Evolutionary conservation across 2,329 filamentous ascomycete species (phyloP), one percentile per base, ranked within the genome.

Genomic region (Diaporthe australafricana): DNA sequence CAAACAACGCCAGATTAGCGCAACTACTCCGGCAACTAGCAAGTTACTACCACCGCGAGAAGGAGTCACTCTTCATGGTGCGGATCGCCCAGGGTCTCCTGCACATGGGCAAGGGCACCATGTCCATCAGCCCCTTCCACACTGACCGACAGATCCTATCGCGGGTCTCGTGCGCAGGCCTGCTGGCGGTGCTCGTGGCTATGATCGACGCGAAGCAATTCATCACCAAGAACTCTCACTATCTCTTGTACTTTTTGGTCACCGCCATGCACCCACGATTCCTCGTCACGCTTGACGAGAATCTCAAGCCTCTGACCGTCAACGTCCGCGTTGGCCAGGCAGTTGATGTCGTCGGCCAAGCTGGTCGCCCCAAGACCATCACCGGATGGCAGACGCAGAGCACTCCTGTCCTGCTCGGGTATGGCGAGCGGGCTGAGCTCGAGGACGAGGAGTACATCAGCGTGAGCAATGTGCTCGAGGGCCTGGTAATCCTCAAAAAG

Each of bases 341-440:
- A 20, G 97, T 99, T 25, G 96, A 99, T 81, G 95, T 99, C 52
- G 96, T 99, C 50, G 97, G 96, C 66, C 96, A 98, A 83, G 96
- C 97, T 16, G 96, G 96, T 81, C 90, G 96, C 74, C 96, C 96
- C 76, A 98, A 99, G 92, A 99, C 96, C 2, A 99, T 99, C 78
- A 99, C 96, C 12, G 96, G 96, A 68, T 99, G 96, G 96, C 96
- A 99, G 84, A 99, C 96, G 76, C 96, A 99, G 87, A 98, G 94
- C 85, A 99, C 96, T n/a, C 96, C 96, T 0, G 96, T 99, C 57
- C 87, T 99, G 72, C 86, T 99, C 77, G 92, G 94, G n/a, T 93
- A 98, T 79, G 96, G 97, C 38, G 96, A 99, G 87, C 89, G 97
- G 78, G 96, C 96, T 12, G 96, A 99, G 86, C 86, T 99, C 65